Evolutionary conservation across 345 rosid genomes (phyloP).

Genomic region (Gossypium bickii): DNA sequence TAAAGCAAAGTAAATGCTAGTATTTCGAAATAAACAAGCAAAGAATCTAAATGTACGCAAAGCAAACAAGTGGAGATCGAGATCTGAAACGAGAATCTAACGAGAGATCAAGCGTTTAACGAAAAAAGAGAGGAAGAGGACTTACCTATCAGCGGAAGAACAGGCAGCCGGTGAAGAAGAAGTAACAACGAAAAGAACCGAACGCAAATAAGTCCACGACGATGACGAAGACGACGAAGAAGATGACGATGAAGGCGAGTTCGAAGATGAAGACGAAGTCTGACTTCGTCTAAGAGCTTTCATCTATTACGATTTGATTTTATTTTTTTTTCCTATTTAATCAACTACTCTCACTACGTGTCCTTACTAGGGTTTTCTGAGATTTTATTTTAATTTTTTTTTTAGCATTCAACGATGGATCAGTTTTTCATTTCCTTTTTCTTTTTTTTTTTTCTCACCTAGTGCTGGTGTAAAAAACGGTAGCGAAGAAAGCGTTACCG

Average conservation of each 20-base stretch:
- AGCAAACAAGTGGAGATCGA: slow-evolving; percentile 16
- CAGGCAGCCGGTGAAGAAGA: slow-evolving; percentile 81
- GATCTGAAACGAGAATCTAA: slow-evolving; percentile 29
- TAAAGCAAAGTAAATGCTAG: neutral
- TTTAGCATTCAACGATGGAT: neutral
- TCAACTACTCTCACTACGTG: neutral
- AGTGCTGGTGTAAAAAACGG: slow-evolving; percentile 35
- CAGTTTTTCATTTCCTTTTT: neutral
- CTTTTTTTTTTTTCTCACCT: slow-evolving; percentile 23
- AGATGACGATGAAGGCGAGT: slow-evolving; percentile 38
- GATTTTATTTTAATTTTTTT: neutral
- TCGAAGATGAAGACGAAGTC: slow-evolving; percentile 56
- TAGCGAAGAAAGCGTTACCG: slow-evolving; percentile 27
- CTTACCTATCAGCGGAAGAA: slow-evolving; percentile 78
- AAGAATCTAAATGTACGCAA: neutral
- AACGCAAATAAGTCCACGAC: slow-evolving; percentile 88
- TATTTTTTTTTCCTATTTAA: neutral
- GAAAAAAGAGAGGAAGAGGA: slow-evolving; percentile 18
- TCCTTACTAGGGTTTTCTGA: slow-evolving; percentile 17
- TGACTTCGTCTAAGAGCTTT: slow-evolving; percentile 78
- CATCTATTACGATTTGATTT: slow-evolving; percentile 40
- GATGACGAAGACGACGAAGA: slow-evolving; percentile 42
- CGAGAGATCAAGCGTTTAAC: slow-evolving; percentile 2
- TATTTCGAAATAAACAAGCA: neutral
- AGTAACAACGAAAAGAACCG: slow-evolving; percentile 68